These are phyloP conservation scores for Aspergillus neotritici DNA, from an alignment of 2,329 filamentous ascomycete species.

Conservation along the genomic window DNA sequence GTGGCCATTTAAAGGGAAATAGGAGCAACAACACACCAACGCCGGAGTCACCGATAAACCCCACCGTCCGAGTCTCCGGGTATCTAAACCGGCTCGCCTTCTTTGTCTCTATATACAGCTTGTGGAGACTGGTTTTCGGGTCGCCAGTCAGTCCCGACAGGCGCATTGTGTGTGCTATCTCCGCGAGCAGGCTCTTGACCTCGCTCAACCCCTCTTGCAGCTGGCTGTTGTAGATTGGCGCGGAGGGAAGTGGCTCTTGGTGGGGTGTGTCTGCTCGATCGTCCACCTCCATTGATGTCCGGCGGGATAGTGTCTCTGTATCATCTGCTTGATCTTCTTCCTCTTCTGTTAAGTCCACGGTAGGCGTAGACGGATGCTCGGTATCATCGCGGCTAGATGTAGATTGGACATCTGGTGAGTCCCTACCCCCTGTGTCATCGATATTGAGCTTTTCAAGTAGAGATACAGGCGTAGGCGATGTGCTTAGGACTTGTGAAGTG, in stretches of 20 bases:
- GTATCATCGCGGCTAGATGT: too few species aligned
- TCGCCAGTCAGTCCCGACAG: constrained; percentile 1
- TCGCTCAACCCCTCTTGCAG: constrained; percentile 11
- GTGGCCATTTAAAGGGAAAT: background rate
- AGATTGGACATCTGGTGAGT: too few species aligned
- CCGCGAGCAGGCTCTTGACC: constrained; percentile 4
- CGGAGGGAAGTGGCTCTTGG: constrained; percentile 10
- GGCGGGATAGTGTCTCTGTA: too few species aligned
- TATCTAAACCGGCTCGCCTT: constrained; percentile 8
- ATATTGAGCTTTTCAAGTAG: too few species aligned
- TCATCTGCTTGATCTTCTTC: too few species aligned
- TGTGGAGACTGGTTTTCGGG: constrained; percentile 1
- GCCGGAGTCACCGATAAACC: constrained; percentile 15
- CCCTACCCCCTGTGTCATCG: too few species aligned
- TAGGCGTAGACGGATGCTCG: too few species aligned
- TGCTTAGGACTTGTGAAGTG: too few species aligned
- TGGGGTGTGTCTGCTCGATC: too few species aligned
- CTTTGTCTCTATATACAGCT: constrained; percentile 4
- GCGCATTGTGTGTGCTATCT: constrained; percentile 4
- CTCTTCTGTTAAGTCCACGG: too few species aligned
- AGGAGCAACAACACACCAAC: constrained; percentile 5
- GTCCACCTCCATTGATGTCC: too few species aligned
- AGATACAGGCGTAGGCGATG: too few species aligned
- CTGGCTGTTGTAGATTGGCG: constrained; percentile 13
- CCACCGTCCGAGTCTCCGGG: constrained; percentile 10